phyloP scores from a whole-genome alignment of 1,284 basidiomycete genomes.

The Malassezia dermatis region DNA sequence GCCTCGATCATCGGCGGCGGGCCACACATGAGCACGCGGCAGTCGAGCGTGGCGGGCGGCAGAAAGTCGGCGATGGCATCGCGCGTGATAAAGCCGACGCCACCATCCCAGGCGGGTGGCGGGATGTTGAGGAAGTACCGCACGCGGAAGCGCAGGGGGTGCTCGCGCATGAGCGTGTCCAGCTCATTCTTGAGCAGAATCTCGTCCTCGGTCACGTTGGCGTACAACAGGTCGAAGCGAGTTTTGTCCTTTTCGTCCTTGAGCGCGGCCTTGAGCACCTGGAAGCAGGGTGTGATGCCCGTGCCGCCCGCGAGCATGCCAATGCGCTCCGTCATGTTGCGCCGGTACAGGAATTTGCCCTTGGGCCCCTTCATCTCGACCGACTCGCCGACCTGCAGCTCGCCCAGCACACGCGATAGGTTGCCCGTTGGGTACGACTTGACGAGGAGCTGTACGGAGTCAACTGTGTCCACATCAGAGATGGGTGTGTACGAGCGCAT shows the following conservation, averaged over 20 bases:
- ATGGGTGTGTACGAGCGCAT: slow-evolving; percentile 89
- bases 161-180: slow-evolving; percentile 62
- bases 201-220: slow-evolving; percentile 61
- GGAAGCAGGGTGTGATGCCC: slow-evolving; percentile 74
- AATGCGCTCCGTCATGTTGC: slow-evolving; percentile 52
- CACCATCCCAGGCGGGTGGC: slow-evolving; percentile 64
- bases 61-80: slow-evolving; percentile 69
- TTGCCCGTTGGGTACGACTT: slow-evolving; percentile 98
- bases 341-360: slow-evolving; percentile 59
- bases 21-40: slow-evolving; percentile 52
- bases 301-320: slow-evolving; percentile 92
- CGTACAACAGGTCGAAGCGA: slow-evolving; percentile 84
- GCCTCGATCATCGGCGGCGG: slow-evolving; percentile 93
- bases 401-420: slow-evolving; percentile 69
- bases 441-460: slow-evolving; percentile 89
- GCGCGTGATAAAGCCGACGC: slow-evolving; percentile 81
- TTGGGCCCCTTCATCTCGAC: slow-evolving; percentile 88
- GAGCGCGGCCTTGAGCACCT: slow-evolving; percentile 80
- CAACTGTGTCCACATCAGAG: slow-evolving; percentile 78
- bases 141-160: slow-evolving; percentile 61
- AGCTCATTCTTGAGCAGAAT: slow-evolving; percentile 70
- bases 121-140: slow-evolving; percentile 89
- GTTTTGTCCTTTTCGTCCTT: slow-evolving; percentile 77
- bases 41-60: slow-evolving; percentile 36
- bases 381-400: slow-evolving; percentile 59